Evolutionary conservation across 2,329 filamentous ascomycete species (phyloP).

Genomic region (Colletotrichum sp.): DNA sequence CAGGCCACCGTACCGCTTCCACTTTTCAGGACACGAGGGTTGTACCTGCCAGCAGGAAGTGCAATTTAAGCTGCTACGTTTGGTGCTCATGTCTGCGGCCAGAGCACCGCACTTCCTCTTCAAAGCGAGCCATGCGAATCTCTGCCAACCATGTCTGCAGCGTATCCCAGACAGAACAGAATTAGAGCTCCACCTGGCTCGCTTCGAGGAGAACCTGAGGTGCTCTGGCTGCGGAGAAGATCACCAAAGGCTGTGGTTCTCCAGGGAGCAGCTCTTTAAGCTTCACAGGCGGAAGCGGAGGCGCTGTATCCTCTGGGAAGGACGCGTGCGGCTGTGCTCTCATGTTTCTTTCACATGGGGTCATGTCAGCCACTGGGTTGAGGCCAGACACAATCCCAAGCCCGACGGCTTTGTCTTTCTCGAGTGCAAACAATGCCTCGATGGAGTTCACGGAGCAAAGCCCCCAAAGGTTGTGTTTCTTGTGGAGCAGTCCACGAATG

Average conservation of each 20-base stretch:
- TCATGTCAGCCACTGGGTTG: not conserved
- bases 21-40: not conserved
- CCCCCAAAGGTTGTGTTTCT: not conserved
- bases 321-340: rapidly evolving
- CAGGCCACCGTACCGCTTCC: not conserved
- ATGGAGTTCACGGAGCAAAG: rapidly evolving
- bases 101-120: not conserved
- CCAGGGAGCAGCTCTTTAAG: not conserved
- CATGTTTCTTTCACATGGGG: not conserved
- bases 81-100: rapidly evolving
- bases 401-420: not conserved
- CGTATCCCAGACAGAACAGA: not conserved
- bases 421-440: rapidly evolving
- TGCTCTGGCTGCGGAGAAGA: not conserved
- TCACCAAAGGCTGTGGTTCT: not conserved
- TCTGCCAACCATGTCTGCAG: not conserved
- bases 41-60: not conserved
- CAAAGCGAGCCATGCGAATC: not conserved
- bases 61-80: rapidly evolving
- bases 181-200: not conserved
- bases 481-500: no score
- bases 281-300: rapidly evolving
- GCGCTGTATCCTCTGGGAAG: not conserved
- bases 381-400: rapidly evolving
- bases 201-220: not conserved